Conservation (phyloP, 257 asterid genomes). For the Lycium barbarum region DNA sequence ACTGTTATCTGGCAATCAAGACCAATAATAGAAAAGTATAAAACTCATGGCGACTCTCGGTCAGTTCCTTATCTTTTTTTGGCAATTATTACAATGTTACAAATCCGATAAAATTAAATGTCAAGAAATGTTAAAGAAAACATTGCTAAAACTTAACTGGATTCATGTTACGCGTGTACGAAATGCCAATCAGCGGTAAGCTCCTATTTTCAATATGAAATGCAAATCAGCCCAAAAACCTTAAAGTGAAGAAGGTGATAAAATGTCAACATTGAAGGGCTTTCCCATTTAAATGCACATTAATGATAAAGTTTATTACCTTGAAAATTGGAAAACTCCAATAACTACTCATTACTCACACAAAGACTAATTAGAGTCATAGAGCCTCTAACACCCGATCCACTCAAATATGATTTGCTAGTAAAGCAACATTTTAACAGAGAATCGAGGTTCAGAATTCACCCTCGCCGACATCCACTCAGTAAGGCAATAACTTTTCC, state of each 20-base stretch:
- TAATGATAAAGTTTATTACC: not conserved
- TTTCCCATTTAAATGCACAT: not conserved
- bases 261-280: not conserved
- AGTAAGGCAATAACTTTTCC: not conserved
- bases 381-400: not conserved
- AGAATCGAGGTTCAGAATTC: not conserved
- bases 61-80: no score
- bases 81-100: no score
- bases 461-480: not conserved
- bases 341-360: not conserved
- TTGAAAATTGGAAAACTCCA: not conserved
- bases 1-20: no score
- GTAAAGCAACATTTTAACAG: not conserved
- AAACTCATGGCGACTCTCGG: no score
- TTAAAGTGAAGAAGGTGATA: not conserved
- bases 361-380: not conserved
- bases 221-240: not conserved
- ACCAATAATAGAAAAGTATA: no score
- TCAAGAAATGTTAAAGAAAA: no score
- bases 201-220: not conserved
- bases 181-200: no score
- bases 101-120: no score
- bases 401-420: not conserved
- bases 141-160: no score
- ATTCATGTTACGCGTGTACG: no score